These are phyloP conservation scores for Betula pendula DNA, from an alignment of 306 rosid species.

Conservation along the genomic window DNA sequence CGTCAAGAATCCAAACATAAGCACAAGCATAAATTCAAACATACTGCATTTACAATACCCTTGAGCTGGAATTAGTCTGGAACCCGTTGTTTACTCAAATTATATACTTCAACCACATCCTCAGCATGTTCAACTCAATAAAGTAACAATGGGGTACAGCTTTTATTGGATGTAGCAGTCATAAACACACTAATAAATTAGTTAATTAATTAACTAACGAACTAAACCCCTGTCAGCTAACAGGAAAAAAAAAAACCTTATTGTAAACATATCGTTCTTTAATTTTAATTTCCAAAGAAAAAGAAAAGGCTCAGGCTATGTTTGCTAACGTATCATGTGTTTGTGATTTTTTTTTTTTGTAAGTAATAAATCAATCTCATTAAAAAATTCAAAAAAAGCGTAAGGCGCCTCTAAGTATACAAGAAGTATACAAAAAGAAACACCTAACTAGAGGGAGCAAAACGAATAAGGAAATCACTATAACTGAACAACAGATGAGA, in stretches of 20 bases:
- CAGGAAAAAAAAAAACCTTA: neutral
- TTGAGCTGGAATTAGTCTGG: constrained; percentile 27
- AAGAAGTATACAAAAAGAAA: too few species aligned
- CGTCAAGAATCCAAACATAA: constrained; percentile 42
- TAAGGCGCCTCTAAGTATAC: too few species aligned
- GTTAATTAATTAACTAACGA: neutral
- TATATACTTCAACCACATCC: constrained; percentile 9
- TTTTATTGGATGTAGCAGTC: neutral
- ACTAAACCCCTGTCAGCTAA: neutral
- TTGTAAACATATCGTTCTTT: too few species aligned
- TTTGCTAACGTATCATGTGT: too few species aligned
- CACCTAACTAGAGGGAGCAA: too few species aligned
- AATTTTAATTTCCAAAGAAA: neutral
- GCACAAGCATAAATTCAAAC: constrained; percentile 16
- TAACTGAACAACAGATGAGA: too few species aligned
- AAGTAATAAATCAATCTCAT: too few species aligned
- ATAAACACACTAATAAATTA: neutral
- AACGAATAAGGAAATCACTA: too few species aligned
- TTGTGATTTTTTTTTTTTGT: too few species aligned
- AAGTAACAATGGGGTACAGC: neutral
- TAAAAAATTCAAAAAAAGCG: too few species aligned
- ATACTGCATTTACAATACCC: constrained; percentile 35
- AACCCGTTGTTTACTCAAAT: constrained; percentile 1
- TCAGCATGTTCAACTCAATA: constrained; percentile 14
- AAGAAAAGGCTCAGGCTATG: neutral